Conservation (phyloP, 306 rosid species). For the Inga leiocalycina region DNA sequence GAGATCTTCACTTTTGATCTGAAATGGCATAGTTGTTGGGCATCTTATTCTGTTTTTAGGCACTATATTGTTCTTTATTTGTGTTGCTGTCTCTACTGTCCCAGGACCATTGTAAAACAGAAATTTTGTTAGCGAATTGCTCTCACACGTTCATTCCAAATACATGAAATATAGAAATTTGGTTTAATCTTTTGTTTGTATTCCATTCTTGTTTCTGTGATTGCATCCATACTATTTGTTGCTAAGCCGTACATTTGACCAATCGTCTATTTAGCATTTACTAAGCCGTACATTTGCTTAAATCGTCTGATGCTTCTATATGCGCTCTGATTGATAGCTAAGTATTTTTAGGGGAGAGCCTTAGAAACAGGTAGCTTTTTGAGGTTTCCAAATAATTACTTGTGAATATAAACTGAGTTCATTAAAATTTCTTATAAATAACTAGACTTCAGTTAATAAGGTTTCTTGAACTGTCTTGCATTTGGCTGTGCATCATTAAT, state of each 20-base stretch:
- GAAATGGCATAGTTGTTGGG: slow-evolving; percentile 28
- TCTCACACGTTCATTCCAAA: neutral
- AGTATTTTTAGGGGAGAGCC: slow-evolving; percentile 11
- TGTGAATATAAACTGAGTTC: slow-evolving; percentile 4
- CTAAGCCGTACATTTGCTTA: too few species aligned
- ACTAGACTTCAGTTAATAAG: neutral
- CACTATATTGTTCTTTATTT: slow-evolving; percentile 8
- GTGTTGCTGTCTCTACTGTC: neutral
- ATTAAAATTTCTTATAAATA: slow-evolving; percentile 14
- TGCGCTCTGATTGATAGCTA: slow-evolving; percentile 23
- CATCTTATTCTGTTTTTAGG: too few species aligned
- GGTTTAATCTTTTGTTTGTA: neutral
- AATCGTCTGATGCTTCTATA: slow-evolving; percentile 21
- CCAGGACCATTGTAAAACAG: neutral
- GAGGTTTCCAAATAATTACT: neutral
- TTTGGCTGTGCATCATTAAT: neutral
- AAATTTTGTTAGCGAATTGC: neutral
- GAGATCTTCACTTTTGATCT: slow-evolving; percentile 12
- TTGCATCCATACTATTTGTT: slow-evolving; percentile 32
- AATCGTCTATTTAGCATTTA: neutral
- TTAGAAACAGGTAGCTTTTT: slow-evolving; percentile 8
- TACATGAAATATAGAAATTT: neutral
- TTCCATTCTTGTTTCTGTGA: neutral
- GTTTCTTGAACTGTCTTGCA: slow-evolving; percentile 13
- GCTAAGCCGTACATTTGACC: neutral